Percentiles rank a stretch among this genome's conserved stretches.
Conservation (phyloP, 2,329 filamentous ascomycete species). For the Claviceps africana region DNA sequence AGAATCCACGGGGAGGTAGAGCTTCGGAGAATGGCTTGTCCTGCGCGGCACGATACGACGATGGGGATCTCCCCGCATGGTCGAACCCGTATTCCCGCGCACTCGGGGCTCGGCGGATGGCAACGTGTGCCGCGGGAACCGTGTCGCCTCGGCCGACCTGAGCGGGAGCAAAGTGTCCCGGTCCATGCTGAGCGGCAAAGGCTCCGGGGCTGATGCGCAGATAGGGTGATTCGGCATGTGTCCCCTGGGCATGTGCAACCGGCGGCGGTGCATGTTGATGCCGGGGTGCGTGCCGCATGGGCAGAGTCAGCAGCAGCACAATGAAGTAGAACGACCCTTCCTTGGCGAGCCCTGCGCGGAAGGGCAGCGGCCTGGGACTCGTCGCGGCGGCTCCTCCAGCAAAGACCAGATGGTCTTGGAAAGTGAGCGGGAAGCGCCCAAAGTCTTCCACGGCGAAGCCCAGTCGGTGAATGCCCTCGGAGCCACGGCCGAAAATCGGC, state of each 20-base stretch:
- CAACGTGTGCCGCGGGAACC: neutral
- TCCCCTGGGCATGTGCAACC: slow-evolving; percentile 30
- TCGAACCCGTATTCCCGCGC: neutral
- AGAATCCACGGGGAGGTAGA: neutral
- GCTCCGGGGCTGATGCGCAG: slow-evolving; percentile 16
- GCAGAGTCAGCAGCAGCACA: slow-evolving; percentile 31
- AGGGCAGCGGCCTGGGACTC: slow-evolving; percentile 32
- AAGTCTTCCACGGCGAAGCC: slow-evolving; percentile 41
- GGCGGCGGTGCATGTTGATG: slow-evolving; percentile 26
- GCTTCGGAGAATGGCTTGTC: neutral
- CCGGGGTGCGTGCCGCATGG: slow-evolving; percentile 18
- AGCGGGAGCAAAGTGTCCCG: slow-evolving; percentile 28
- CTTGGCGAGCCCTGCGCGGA: slow-evolving; percentile 44
- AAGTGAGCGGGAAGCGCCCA: slow-evolving; percentile 35
- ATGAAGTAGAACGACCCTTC: slow-evolving; percentile 50
- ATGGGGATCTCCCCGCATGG: neutral
- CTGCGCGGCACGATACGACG: neutral
- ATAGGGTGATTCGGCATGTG: slow-evolving; percentile 27
- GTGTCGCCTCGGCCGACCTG: slow-evolving; percentile 26
- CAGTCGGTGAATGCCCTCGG: slow-evolving; percentile 39
- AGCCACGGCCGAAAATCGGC: slow-evolving; percentile 44
- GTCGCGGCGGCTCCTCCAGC: slow-evolving; percentile 34
- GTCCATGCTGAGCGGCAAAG: slow-evolving; percentile 29
- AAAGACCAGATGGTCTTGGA: slow-evolving; percentile 42
- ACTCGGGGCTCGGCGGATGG: neutral